Conservation (phyloP, 345 rosid species). For the Gossypium rotundifolium region DNA sequence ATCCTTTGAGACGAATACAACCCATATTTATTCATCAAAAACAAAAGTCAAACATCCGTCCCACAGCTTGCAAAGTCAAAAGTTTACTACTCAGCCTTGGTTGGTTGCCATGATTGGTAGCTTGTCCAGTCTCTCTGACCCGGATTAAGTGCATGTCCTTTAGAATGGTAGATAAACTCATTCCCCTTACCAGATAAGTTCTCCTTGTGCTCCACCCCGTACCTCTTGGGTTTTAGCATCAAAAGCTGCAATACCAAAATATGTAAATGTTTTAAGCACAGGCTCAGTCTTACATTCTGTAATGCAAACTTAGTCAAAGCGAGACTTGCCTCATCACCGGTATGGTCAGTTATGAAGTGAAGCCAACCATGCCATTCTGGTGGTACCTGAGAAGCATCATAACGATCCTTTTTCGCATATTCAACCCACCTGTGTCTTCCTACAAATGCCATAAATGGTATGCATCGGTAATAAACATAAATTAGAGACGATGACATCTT, state of each 20-base stretch:
- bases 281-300: neutral
- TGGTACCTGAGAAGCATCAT: slow-evolving; percentile 97
- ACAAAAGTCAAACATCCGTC: neutral
- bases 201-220: slow-evolving; percentile 81
- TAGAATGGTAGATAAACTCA: slow-evolving; percentile 75
- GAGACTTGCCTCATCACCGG: slow-evolving; percentile 79
- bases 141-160: slow-evolving; percentile 89
- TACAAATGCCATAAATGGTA: slow-evolving; percentile 18
- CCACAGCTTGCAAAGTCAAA: slow-evolving; percentile 9
- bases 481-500: neutral
- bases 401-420: slow-evolving; percentile 75
- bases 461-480: neutral
- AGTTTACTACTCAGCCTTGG: slow-evolving; percentile 40
- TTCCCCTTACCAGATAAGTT: slow-evolving; percentile 93
- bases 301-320: neutral
- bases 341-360: slow-evolving; percentile 84
- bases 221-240: slow-evolving; percentile 86
- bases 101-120: slow-evolving; percentile 85
- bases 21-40: slow-evolving; percentile 17
- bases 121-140: slow-evolving; percentile 92
- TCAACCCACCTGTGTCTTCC: slow-evolving; percentile 99
- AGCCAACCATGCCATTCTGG: slow-evolving; percentile 99
- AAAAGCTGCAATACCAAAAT: slow-evolving; percentile 47
- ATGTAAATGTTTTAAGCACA: neutral
- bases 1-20: slow-evolving; percentile 5